Base-by-base conservation (phyloP, 176 grass and related monocot species). In the Carex pumila region DNA sequence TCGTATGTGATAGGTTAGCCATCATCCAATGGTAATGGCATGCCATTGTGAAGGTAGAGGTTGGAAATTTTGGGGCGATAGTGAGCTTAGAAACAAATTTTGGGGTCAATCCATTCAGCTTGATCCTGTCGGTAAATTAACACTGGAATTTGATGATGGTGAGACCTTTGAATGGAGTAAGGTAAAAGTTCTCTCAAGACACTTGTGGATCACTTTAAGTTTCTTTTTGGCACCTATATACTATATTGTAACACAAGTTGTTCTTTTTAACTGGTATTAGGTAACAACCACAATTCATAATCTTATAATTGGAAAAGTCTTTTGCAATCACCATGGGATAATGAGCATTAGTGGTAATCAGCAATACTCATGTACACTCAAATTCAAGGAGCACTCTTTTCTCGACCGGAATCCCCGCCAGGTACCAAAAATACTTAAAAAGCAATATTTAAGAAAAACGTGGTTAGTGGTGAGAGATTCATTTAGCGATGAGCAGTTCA, bases 121-220 rank as follows among this genome's bases (percentile, higher is more conserved):
- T 21, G 90, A 97, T 81, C 94, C 94, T 74, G 84, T 84, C 13
- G 94, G 94, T 6, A 17, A 89, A 63, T 88, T 97, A 84, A 97
- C 90, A 41, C 85, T 97, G 61, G 82, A 94, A 85, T 94, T 97
- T 86, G 92, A 97, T 83, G 94, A 97, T 90, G 94, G 94, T n/a
- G 94, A 97, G 90, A 92, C 83, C 61, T 97, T 97, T 85, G 90
- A 92, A 68, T 97, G 94, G 94, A 89, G 88, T 60, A 97, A 97
- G 94, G 94, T 97, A 90, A 50, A 77, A 78, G 71, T 57, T 34
- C 1, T 45, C 41, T 81, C 18, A 14, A 47, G 60, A 52, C 61
- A 60, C 65, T 30, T 85, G 29, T 83, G 14, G 41, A 81, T 91
- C 43, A 41, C 52, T 37, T 69, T 31, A 80, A 62, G 37, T 71